Conservation (phyloP, 23 red algal genomes). For the Rhodosorus marinus region DNA sequence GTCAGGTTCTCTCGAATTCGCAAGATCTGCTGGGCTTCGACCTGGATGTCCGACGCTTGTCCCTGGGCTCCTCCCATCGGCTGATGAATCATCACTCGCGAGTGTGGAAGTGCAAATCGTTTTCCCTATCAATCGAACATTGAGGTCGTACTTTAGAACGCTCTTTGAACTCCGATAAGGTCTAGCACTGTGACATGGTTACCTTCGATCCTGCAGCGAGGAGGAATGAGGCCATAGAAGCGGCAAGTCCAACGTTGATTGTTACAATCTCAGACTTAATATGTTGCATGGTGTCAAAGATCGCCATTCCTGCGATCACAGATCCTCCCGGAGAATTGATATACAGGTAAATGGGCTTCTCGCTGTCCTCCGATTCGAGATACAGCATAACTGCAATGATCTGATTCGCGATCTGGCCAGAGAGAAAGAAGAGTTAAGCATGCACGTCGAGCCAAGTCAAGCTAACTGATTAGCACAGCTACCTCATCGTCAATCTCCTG, state of each 20-base stretch:
- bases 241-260: slow-evolving; percentile 91
- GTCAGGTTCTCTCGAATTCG: slow-evolving; percentile 78
- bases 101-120: slow-evolving; percentile 84
- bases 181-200: slow-evolving; percentile 4
- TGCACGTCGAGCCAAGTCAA: not conserved
- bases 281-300: slow-evolving; percentile 95
- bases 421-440: not conserved
- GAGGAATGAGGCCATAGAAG: slow-evolving; percentile 92
- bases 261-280: slow-evolving; percentile 94
- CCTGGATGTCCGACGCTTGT: slow-evolving; percentile 94
- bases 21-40: slow-evolving; percentile 96
- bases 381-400: slow-evolving; percentile 99
- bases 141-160: too few species aligned
- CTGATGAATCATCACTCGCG: slow-evolving; percentile 99
- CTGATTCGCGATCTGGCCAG: slow-evolving; percentile 69
- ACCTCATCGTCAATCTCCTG: slow-evolving; percentile 97
- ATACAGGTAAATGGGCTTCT: slow-evolving; percentile 98
- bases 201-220: slow-evolving; percentile 84
- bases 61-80: slow-evolving; percentile 97
- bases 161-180: too few species aligned
- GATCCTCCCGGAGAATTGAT: slow-evolving; percentile 98
- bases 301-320: slow-evolving; percentile 92
- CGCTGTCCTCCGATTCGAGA: slow-evolving; percentile 93
- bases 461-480: not conserved
- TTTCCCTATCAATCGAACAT: too few species aligned